A percentile compares a stretch with the other conserved stretches of the same genome.
phyloP scores from a whole-genome alignment of 23 red algal species.

The Agarophyton chilense region DNA sequence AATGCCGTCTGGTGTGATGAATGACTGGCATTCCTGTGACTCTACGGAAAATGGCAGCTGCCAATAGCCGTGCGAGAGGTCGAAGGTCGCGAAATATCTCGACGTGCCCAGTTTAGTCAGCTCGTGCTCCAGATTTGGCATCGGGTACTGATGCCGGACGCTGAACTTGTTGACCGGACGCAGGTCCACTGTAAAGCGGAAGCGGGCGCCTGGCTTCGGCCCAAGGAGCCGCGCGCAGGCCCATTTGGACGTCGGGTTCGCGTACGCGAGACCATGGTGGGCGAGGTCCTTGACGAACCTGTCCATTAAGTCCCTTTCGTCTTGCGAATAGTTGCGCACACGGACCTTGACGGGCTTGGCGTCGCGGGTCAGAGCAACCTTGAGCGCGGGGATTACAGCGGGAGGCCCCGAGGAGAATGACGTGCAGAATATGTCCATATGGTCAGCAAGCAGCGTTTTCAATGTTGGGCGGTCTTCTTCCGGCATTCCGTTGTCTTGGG shows the following conservation, averaged over 20 bases:
- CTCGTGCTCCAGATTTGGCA: constrained; percentile 46
- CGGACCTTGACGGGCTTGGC: constrained; percentile 35
- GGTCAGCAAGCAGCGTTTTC: not conserved
- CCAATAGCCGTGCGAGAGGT: not conserved
- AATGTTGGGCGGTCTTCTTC: not conserved
- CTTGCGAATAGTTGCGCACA: constrained; percentile 42
- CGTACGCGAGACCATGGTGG: constrained; percentile 23
- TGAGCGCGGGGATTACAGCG: not conserved
- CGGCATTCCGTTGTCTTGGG: constrained; percentile 16
- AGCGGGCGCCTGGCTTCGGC: constrained; percentile 18
- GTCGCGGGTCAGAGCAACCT: constrained; percentile 10
- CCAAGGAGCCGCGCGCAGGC: constrained; percentile 50
- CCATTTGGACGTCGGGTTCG: constrained; percentile 38
- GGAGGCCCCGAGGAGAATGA: constrained; percentile 48
- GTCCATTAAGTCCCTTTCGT: constrained; percentile 25
- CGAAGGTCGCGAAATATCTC: constrained; percentile 52
- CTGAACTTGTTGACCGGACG: constrained; percentile 31
- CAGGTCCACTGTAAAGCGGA: constrained; percentile 25
- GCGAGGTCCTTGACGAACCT: constrained; percentile 26
- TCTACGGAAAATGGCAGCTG: not conserved
- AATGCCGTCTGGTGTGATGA: constrained; percentile 52
- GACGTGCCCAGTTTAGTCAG: constrained; percentile 14
- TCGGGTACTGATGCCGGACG: constrained; percentile 11
- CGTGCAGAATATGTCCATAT: constrained; percentile 23
- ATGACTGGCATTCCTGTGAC: constrained; percentile 44